Evolutionary conservation across 345 rosid species (phyloP), one percentile per base, ranked within the genome.

Genomic region (Syzygium aromaticum): DNA sequence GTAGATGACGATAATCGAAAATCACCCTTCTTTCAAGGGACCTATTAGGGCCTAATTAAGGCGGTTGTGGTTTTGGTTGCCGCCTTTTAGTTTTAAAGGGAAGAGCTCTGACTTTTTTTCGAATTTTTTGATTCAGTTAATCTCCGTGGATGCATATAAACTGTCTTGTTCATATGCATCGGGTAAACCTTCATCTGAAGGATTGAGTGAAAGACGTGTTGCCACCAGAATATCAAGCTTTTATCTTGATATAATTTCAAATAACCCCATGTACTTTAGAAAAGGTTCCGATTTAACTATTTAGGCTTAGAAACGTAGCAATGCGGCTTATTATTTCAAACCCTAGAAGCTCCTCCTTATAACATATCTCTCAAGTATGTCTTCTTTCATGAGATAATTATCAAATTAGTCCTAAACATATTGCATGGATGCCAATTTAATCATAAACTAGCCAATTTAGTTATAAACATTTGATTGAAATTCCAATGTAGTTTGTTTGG

Each of bases 391-490:
- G 3, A 3, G 52, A 51, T 51, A 11, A 11, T 51, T 51, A 8
- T 51, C 12, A n/a, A 59, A 59, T 25, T 5, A 3, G 3, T 59
- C 7, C 5, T 25, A 59, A 59, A 59, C 4, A 12, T 61, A 61
- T 61, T 13, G 0, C n/a, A 13, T n/a, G 1, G 1, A 61, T 61
- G 4, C 2, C 2, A n/a, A 61, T 61, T 61, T 13, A 13, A 0
- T n/a, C 5, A 11, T 59, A 59, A 59, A 27, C 0, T 59, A 27
- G 0, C 0, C 2, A 59, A 25, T 27, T 27, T 59, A 59, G 0
- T 59, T 0, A 22, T 27, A 27, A 59, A 59, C 0, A 5, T 11
- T 27, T 25, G 5, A 1, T 27, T 0, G 12, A n/a, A 61, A 61
- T 61, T n/a, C 0, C 4, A 61, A n/a, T n/a, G 7, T 27, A 27